phyloP scores from a whole-genome alignment of 139 green algal genomes.

The Trebouxia sp. region DNA sequence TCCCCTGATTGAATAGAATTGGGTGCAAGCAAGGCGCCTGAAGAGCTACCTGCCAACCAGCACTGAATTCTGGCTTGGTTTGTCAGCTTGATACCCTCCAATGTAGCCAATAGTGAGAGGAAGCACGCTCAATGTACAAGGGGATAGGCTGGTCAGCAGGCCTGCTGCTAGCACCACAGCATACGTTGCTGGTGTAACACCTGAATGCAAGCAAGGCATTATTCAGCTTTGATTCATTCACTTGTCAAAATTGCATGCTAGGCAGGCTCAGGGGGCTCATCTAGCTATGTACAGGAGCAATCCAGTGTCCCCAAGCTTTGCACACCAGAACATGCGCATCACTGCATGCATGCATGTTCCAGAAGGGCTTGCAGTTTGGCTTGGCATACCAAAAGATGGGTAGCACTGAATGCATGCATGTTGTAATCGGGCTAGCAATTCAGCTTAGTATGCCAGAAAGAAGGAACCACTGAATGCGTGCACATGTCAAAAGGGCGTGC shows the following conservation, averaged over 20 bases:
- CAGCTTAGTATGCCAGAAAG: too few relatives aligned
- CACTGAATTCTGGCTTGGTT: neutral
- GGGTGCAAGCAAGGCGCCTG: too few relatives aligned
- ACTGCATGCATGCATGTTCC: too few relatives aligned
- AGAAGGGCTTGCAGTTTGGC: too few relatives aligned
- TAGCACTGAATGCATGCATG: neutral
- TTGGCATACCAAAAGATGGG: too few relatives aligned
- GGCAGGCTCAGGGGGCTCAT: neutral
- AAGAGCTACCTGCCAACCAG: constrained; percentile 23
- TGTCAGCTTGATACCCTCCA: constrained; percentile 63
- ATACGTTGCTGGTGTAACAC: constrained; percentile 70
- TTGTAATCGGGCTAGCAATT: too few relatives aligned
- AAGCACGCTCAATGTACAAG: constrained; percentile 87
- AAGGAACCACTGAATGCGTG: too few relatives aligned
- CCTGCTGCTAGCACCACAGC: constrained; percentile 78
- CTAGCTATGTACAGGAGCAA: neutral
- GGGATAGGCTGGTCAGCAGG: constrained; percentile 91
- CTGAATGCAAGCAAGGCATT: constrained; percentile 27
- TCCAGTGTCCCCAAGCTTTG: too few relatives aligned
- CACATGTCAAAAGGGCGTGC: too few relatives aligned
- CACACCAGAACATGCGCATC: too few relatives aligned
- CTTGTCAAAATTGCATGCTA: neutral
- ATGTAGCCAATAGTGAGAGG: constrained; percentile 93
- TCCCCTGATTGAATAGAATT: too few relatives aligned
- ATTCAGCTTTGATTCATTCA: neutral